Conservation (phyloP, 2,329 filamentous ascomycete genomes). For the Emergomyces orientalis region DNA sequence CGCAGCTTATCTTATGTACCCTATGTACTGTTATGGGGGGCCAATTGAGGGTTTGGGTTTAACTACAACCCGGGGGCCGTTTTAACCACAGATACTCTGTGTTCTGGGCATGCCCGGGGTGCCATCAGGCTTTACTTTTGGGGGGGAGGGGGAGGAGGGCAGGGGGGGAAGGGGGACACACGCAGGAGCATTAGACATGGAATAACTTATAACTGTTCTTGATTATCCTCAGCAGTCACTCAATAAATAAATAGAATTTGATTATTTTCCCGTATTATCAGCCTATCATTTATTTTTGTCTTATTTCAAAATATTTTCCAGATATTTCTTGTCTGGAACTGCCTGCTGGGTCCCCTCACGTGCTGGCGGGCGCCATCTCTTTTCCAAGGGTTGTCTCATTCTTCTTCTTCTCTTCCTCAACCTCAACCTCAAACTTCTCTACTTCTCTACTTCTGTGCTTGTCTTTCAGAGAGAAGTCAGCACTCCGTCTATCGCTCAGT, state of each 20-base stretch:
- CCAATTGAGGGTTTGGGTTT: neutral
- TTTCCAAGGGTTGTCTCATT: neutral
- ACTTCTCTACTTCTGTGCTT: conserved; percentile 12
- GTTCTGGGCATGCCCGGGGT: neutral
- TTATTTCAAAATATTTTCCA: neutral
- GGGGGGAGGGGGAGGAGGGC: no score
- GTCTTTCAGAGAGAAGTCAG: neutral
- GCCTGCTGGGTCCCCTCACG: neutral
- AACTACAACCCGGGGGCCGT: neutral
- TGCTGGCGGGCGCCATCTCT: neutral
- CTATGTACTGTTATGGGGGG: neutral
- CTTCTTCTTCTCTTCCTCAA: neutral
- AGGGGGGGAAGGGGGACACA: no score
- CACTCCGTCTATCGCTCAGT: neutral
- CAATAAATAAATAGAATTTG: no score
- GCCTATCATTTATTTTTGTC: neutral
- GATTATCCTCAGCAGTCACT: no score
- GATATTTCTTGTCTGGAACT: neutral
- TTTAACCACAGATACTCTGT: neutral
- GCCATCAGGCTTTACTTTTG: neutral
- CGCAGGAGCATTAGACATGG: no score
- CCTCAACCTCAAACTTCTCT: neutral
- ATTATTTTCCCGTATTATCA: no score
- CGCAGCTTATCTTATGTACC: no score
- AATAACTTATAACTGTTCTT: no score